Conservation (phyloP, 106 monocot species). For the Apostasia ramifera region DNA sequence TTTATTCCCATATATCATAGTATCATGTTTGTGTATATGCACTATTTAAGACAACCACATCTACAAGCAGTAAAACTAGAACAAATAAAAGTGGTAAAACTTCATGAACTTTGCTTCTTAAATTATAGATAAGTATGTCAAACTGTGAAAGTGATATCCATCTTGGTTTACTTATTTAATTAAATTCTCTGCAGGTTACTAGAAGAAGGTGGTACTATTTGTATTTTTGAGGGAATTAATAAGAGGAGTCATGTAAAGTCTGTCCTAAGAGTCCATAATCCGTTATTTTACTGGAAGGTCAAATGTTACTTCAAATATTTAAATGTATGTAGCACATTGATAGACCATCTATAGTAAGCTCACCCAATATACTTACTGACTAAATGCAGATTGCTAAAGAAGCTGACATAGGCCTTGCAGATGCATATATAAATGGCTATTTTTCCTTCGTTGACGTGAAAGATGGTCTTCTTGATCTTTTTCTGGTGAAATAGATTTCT, state of each 20-base stretch:
- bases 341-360: not conserved
- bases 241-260: slow-evolving; percentile 37
- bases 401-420: slow-evolving; percentile 96
- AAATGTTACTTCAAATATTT: not conserved
- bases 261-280: slow-evolving; percentile 65
- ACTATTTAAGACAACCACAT: too few species aligned
- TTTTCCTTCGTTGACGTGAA: slow-evolving; percentile 73
- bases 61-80: too few species aligned
- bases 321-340: not conserved
- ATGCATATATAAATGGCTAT: slow-evolving; percentile 89
- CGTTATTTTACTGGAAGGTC: slow-evolving; percentile 98
- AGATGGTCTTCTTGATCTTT: slow-evolving; percentile 79
- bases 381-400: slow-evolving; percentile 67
- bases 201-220: slow-evolving; percentile 88
- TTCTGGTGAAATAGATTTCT: slow-evolving; percentile 37
- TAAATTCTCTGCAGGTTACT: slow-evolving; percentile 46
- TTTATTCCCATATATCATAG: too few species aligned
- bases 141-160: too few species aligned
- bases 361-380: not conserved
- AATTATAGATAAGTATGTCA: too few species aligned
- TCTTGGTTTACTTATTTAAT: not conserved
- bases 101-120: too few species aligned
- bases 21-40: too few species aligned
- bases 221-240: slow-evolving; percentile 48
- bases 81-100: too few species aligned